Evolutionary conservation across 345 rosid species (phyloP), one percentile per base, ranked within the genome.

Genomic region (Melastoma malabathricum): DNA sequence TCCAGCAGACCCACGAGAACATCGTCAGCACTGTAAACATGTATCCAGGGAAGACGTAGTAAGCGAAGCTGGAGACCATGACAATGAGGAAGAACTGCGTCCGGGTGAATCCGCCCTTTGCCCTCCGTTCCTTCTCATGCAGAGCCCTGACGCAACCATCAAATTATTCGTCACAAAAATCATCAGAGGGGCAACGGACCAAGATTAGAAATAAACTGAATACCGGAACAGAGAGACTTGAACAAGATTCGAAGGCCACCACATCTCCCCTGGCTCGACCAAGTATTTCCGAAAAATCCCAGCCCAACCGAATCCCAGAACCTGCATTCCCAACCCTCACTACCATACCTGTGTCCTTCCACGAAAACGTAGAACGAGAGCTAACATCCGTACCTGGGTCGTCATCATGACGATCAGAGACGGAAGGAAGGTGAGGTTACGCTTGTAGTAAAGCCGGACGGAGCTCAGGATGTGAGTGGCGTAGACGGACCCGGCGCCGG

Each of bases 281-380:
- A 87, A 74, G 50, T 81, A 81, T 50, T 69, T 67, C 44, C 93
- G 54, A 71, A 79, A 87, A 44, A 83, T 29, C 45, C 89, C 96
- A 15, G 93, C 96, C 93, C 93, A 87, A 4, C 96, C 96, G 60
- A 81, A 87, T 19, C 93, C 89, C 41, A 86, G 67, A 18, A 86
- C 61, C 95, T 86, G 23, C 45, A 50, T 17, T 45, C n/a, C n/a
- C n/a, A n/a, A n/a, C n/a, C n/a, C n/a, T n/a, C n/a, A n/a, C n/a
- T n/a, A n/a, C n/a, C n/a, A n/a, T n/a, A n/a, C n/a, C n/a, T n/a
- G n/a, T n/a, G n/a, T n/a, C n/a, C n/a, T n/a, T n/a, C 25, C 54
- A 15, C 13, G 56, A 22, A 54, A 13, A 19, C 13, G 20, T 29
- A 2, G 43, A 18, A 22, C n/a, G n/a, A n/a, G n/a, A n/a, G n/a